These are phyloP conservation scores for Plasmodium gallinaceum DNA, from an alignment of 169 alveolate species.

Conservation along the genomic window DNA sequence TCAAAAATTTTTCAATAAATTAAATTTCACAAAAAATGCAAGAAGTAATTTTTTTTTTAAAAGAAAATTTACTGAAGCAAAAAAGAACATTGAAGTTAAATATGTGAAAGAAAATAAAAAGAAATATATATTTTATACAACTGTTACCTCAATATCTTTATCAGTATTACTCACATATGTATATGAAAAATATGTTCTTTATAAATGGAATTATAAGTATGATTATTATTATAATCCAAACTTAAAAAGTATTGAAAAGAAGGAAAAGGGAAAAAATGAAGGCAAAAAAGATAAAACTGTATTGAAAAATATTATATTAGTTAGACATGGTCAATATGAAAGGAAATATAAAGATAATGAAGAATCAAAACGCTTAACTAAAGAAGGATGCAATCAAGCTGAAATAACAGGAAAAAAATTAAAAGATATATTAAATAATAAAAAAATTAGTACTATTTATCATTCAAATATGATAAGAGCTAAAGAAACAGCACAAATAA, in stretches of 20 bases:
- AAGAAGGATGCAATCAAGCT: conserved; percentile 81
- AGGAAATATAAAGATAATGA: conserved; percentile 71
- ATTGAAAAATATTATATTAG: conserved; percentile 78
- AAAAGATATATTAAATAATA: conserved; percentile 47
- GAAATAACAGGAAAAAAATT: conserved; percentile 79
- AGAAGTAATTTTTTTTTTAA: conserved; percentile 10
- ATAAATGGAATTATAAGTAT: conserved; percentile 72
- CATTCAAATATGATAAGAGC: conserved; percentile 82
- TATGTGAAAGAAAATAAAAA: conserved; percentile 43
- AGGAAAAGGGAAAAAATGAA: conserved; percentile 42
- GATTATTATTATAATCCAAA: conserved; percentile 65
- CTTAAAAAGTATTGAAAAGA: conserved; percentile 30
- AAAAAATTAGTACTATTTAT: conserved; percentile 79
- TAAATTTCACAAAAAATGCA: background rate
- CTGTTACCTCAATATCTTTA: conserved; percentile 42
- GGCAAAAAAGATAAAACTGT: conserved; percentile 48
- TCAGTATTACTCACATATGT: conserved; percentile 48
- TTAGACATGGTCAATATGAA: conserved; percentile 81
- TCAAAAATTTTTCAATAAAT: background rate
- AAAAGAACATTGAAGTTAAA: conserved; percentile 21
- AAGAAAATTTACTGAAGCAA: conserved; percentile 28
- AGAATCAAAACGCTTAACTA: conserved; percentile 74
- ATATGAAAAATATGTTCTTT: conserved; percentile 54
- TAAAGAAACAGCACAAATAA: conserved; percentile 81
- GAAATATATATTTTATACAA: conserved; percentile 56